phyloP scores from a whole-genome alignment of 768 basidiomycete species.

The Auriculariales sp. region DNA sequence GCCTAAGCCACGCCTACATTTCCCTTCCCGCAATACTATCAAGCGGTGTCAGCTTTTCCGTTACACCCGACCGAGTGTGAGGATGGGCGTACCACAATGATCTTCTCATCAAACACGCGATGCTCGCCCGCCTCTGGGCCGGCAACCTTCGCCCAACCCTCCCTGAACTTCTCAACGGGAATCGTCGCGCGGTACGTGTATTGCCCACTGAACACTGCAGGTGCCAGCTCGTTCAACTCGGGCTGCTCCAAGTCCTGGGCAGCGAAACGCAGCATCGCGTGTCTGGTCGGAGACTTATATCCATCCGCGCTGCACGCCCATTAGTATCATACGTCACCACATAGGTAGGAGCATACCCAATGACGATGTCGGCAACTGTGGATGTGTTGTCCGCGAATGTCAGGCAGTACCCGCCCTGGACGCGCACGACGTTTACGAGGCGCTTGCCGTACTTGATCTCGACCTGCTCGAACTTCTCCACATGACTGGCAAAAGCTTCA shows the following conservation, averaged over 20 bases:
- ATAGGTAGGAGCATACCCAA: too few species aligned
- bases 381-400: conserved; percentile 47
- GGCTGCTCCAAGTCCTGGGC: not conserved
- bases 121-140: not conserved
- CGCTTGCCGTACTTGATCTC: conserved; percentile 51
- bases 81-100: not conserved
- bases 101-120: not conserved
- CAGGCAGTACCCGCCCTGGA: conserved; percentile 17
- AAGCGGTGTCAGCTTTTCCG: not conserved
- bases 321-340: too few species aligned
- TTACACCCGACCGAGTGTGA: too few species aligned
- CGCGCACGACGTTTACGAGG: conserved; percentile 38
- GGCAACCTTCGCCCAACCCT: not conserved
- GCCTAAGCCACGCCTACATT: not conserved
- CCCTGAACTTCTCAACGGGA: not conserved
- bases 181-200: not conserved
- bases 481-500: not conserved
- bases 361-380: conserved; percentile 45
- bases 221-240: not conserved
- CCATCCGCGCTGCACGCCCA: too few species aligned
- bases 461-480: not conserved
- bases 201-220: not conserved
- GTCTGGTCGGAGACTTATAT: conserved; percentile 37
- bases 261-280: conserved; percentile 14
- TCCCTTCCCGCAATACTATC: not conserved